Base-by-base conservation (phyloP, 139 green algal genomes). In the Axilococcus clingmanii region DNA sequence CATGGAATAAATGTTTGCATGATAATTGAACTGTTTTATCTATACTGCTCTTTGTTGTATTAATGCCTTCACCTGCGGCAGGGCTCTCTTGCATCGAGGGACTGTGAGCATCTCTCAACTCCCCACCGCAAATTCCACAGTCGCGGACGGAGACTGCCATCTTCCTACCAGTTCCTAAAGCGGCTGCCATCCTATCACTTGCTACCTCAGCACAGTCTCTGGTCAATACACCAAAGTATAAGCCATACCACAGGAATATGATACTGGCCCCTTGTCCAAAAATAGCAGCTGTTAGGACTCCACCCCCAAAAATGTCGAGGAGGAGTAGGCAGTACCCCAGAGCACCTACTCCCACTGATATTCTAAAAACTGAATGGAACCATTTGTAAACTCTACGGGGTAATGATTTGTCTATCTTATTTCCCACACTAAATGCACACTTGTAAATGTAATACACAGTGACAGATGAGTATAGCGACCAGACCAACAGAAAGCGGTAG, bases 1-100 rank as follows among this genome's bases (percentile, higher is more conserved):
- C 55, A 59, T 95, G 86, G 70, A 95, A 95, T 55, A 80, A 61
- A 66, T 95, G 84, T 69, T 92, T 92, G 83, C 86, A 95, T 4
- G 56, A 56, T 30, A 95, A 67, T 52, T 74, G 65, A n/a, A 68
- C 20, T 16, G 33, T 43, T 43, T 47, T 48, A 42, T 52, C 28
- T 12, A 22, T 35, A 24, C 54, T 16, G 23, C 35, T 20, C 23
- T 36, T n/a, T 16, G 4, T 20, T 17, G 15, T 51, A 51, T 33
- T 33, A 51, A 31, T 11, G 15, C 24, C 44, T 22, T 36, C 28
- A 38, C 35, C 25, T 17, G 33, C 12, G 12, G 9, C 9, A 38
- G 9, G 33, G 8, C 20, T 7, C 12, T 14, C 24, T 23, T 11
- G 7, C 32, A 15, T 27, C n/a, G 55, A 42, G 28, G 28, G 30